Evolutionary conservation across 225 moss, liverwort and hornwort genomes (phyloP).

Genomic region (Thuidium tamariscinum): DNA sequence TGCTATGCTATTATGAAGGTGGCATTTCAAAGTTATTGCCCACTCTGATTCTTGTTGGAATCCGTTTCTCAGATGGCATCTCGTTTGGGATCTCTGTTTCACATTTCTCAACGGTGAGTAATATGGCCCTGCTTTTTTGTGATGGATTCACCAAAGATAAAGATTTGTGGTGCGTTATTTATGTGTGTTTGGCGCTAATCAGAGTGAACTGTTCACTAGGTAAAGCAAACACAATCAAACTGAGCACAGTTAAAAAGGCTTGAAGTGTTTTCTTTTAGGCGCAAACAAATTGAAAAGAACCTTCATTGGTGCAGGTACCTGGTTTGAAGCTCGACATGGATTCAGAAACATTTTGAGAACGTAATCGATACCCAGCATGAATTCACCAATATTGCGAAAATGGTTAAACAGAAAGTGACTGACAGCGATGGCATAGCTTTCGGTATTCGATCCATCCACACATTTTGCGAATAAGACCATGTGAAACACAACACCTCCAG

Average conservation of each 20-base stretch:
- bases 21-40: background rate
- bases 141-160: background rate
- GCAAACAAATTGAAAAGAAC: background rate
- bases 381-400: background rate
- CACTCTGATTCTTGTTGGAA: background rate
- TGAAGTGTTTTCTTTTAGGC: background rate
- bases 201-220: background rate
- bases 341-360: background rate
- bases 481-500: background rate
- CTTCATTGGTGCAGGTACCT: background rate
- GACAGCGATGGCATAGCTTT: background rate
- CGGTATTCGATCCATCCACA: background rate
- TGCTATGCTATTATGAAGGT: background rate
- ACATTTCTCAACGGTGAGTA: background rate
- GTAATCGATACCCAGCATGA: background rate
- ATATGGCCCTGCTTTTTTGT: background rate
- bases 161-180: background rate
- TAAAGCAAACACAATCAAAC: background rate
- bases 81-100: background rate
- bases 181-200: background rate
- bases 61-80: background rate
- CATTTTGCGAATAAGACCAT: background rate
- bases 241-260: background rate
- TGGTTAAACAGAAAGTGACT: background rate
- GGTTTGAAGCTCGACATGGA: background rate